Evolutionary conservation across 495 filamentous ascomycete genomes (phyloP).

Genomic region (Viridothelium virens): DNA sequence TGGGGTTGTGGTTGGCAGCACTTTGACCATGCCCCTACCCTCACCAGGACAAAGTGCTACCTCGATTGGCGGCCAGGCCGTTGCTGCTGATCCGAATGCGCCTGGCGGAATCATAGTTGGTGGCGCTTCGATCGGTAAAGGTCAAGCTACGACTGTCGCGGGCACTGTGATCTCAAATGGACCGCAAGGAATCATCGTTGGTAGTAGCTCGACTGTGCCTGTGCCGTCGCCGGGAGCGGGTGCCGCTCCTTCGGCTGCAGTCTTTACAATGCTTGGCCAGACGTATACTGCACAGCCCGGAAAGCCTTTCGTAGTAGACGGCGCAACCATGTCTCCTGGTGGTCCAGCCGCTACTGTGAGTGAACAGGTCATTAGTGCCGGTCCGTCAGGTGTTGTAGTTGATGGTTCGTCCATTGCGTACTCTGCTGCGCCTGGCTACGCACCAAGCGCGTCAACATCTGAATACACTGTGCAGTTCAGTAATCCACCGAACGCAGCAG

Average conservation of each 20-base stretch:
- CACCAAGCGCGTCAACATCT: neutral
- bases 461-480: neutral
- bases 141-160: neutral
- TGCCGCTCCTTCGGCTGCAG: neutral
- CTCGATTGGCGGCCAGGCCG: neutral
- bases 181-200: neutral
- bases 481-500: neutral
- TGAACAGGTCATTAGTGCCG: neutral
- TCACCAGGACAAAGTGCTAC: neutral
- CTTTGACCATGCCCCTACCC: neutral
- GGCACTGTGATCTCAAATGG: constrained; percentile 7
- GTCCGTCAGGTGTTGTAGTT: neutral
- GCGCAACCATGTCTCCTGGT: neutral
- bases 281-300: neutral
- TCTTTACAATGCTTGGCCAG: neutral
- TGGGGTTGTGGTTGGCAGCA: neutral
- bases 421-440: neutral
- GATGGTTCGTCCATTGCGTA: neutral
- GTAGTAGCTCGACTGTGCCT: neutral
- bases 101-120: constrained; percentile 1
- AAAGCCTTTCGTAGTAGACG: neutral
- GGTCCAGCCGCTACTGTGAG: neutral
- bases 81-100: neutral
- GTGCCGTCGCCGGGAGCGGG: neutral
- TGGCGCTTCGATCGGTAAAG: neutral